Percentiles rank a stretch among this genome's conserved stretches.
Conservation (phyloP, 495 filamentous ascomycete species). For the Trichoderma gamsii region DNA sequence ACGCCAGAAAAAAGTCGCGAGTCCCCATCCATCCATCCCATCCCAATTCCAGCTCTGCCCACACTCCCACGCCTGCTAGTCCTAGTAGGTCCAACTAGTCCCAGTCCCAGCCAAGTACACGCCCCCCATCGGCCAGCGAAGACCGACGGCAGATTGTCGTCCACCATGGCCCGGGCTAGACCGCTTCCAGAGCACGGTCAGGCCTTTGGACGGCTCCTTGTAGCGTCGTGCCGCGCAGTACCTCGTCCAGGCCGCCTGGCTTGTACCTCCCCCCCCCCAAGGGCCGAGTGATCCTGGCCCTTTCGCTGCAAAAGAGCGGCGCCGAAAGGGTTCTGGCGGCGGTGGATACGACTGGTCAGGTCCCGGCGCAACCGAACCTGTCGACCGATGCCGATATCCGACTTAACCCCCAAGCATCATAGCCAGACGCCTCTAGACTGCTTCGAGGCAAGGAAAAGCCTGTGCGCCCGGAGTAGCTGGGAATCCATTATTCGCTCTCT, state of each 20-base stretch:
- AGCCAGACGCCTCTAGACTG: background rate
- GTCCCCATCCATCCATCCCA: conserved; percentile 12
- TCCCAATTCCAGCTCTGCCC: background rate
- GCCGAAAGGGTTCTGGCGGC: background rate
- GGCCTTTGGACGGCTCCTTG: background rate
- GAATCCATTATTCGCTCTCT: background rate
- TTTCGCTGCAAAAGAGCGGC: background rate
- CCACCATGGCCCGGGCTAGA: background rate
- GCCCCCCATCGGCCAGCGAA: conserved; percentile 10
- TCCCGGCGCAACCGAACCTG: conserved; percentile 13
- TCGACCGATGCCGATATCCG: conserved; percentile 14
- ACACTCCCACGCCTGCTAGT: background rate
- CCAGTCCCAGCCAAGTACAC: background rate
- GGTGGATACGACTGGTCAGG: conserved; percentile 14
- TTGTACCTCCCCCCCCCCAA: background rate
- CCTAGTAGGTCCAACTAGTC: background rate
- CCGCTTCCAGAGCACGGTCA: conserved; percentile 1
- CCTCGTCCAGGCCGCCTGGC: background rate
- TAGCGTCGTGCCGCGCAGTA: background rate
- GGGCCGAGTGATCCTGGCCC: conserved; percentile 5
- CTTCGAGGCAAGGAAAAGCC: conserved; percentile 1
- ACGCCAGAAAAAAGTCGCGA: background rate
- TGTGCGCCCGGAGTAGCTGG: conserved; percentile 12
- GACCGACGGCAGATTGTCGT: conserved; percentile 14
- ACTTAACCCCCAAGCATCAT: background rate